phyloP scores from a whole-genome alignment of 306 rosid species.

The Acmispon strigosus region DNA sequence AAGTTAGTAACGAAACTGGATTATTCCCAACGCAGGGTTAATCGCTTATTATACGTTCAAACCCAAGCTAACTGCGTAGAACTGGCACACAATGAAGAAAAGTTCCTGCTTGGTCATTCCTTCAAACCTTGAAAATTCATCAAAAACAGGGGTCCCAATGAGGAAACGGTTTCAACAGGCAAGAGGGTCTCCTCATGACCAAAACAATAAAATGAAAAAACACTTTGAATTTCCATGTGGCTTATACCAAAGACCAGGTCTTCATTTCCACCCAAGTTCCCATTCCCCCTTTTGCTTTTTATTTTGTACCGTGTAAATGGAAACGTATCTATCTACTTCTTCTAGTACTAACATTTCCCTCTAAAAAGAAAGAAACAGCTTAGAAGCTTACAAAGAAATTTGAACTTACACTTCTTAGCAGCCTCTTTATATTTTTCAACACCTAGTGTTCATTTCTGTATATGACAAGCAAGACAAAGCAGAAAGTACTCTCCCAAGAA shows the following conservation, averaged over 20 bases:
- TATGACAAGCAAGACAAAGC: slow-evolving; percentile 9
- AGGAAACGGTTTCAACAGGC: slow-evolving; percentile 36
- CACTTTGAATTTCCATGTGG: slow-evolving; percentile 25
- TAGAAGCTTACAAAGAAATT: slow-evolving; percentile 24
- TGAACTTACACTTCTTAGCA: not conserved
- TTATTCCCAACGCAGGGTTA: slow-evolving; percentile 10
- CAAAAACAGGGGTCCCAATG: not conserved
- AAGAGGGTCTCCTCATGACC: slow-evolving; percentile 39
- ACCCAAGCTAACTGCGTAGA: not conserved
- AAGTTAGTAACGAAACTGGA: not conserved
- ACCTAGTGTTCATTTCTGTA: not conserved
- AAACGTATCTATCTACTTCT: not conserved
- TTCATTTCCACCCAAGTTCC: not conserved
- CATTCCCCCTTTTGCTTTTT: not conserved
- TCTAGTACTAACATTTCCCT: not conserved
- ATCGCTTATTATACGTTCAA: slow-evolving; percentile 17
- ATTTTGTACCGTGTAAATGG: not conserved
- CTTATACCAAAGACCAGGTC: slow-evolving; percentile 61
- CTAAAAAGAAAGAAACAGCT: slow-evolving; percentile 6
- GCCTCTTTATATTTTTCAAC: slow-evolving; percentile 6
- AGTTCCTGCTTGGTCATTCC: not conserved
- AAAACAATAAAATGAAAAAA: not conserved
- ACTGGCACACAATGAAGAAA: not conserved
- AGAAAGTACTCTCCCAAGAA: not conserved
- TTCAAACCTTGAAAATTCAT: slow-evolving; percentile 35